Evolutionary conservation across 78 protist genomes (phyloP).

Genomic region (Polysphondylium violaceum): DNA sequence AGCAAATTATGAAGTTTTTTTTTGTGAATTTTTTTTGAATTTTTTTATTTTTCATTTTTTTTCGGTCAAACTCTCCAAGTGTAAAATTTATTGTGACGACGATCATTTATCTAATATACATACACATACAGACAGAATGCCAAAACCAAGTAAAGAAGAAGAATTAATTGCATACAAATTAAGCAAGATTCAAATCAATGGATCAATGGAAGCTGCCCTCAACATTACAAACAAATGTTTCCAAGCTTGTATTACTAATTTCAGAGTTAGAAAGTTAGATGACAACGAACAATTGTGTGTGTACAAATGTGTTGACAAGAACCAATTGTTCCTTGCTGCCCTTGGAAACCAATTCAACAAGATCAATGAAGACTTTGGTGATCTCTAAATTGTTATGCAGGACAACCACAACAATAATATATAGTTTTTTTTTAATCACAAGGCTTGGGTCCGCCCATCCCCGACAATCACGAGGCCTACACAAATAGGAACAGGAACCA

Average conservation of each 20-base stretch:
- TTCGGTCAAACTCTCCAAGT: neutral
- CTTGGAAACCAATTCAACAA: neutral
- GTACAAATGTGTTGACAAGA: constrained; percentile 74
- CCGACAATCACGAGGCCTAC: no score
- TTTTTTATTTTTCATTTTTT: neutral
- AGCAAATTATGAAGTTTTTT: neutral
- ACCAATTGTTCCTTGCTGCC: neutral
- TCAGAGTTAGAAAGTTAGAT: constrained; percentile 72
- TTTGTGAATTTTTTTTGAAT: neutral
- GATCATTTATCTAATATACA: neutral
- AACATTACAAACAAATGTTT: constrained; percentile 62
- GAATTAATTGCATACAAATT: constrained; percentile 13
- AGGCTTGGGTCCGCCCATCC: no score
- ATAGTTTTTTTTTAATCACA: no score
- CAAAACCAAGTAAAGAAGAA: constrained; percentile 33
- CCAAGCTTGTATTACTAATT: constrained; percentile 71
- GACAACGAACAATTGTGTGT: constrained; percentile 66
- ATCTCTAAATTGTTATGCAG: no score
- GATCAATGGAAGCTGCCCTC: constrained; percentile 23
- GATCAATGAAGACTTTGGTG: no score
- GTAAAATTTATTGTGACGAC: neutral
- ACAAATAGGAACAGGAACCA: no score
- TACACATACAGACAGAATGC: neutral
- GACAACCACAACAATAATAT: no score
- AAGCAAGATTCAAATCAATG: constrained; percentile 49